Evolutionary conservation across 768 basidiomycete species (phyloP).

Genomic region (Boletus sensibilis): DNA sequence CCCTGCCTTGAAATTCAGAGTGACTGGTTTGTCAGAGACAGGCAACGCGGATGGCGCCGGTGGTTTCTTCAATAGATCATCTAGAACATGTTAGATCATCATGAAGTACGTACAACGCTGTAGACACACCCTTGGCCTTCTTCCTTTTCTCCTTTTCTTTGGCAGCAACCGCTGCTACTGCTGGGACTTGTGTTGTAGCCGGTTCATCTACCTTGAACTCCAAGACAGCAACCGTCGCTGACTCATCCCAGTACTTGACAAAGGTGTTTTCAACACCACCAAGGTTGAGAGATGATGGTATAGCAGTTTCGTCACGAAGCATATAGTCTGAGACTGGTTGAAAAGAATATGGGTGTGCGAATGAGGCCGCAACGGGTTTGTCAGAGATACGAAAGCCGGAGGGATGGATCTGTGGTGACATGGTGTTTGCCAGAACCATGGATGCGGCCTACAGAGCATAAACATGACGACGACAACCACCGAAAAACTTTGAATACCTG

Average conservation of each 20-base stretch:
- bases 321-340: conserved; percentile 75
- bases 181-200: conserved; percentile 25
- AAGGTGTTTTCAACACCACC: conserved; percentile 73
- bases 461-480: conserved; percentile 5
- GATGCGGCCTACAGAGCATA: conserved; percentile 65
- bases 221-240: conserved; percentile 67
- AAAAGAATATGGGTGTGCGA: conserved; percentile 90
- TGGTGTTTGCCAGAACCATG: conserved; percentile 75
- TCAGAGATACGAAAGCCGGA: conserved; percentile 93
- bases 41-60: conserved; percentile 67
- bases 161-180: conserved; percentile 41
- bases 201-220: conserved; percentile 77
- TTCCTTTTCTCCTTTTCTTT: conserved; percentile 63
- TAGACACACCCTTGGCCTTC: conserved; percentile 48
- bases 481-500: conserved; percentile 48
- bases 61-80: conserved; percentile 38
- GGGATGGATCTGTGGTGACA: conserved; percentile 85
- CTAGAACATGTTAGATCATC: conserved; percentile 19
- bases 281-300: conserved; percentile 62
- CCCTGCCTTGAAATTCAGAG: conserved; percentile 64
- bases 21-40: conserved; percentile 78
- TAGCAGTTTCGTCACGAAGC: conserved; percentile 73
- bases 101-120: not conserved
- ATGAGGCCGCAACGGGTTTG: conserved; percentile 86
- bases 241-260: conserved; percentile 93